Conservation (phyloP, 495 filamentous ascomycete genomes). For the Letharia lupina region DNA sequence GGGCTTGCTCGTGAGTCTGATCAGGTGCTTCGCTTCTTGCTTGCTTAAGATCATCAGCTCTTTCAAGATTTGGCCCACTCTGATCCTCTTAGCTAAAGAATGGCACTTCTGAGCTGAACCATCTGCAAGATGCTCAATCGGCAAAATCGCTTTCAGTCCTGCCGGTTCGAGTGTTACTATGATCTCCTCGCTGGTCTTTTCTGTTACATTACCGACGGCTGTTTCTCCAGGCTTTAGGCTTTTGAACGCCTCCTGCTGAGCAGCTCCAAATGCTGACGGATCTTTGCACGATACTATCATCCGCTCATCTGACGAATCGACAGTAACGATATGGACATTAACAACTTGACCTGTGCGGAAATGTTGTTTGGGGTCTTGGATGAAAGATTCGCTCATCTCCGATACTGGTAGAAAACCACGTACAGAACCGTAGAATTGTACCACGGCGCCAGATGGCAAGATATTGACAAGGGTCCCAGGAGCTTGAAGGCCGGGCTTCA, state of each 20-base stretch:
- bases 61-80: slow-evolving; percentile 68
- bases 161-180: slow-evolving; percentile 64
- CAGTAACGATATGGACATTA: slow-evolving; percentile 70
- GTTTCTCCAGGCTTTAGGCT: slow-evolving; percentile 60
- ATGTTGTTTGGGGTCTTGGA: slow-evolving; percentile 78
- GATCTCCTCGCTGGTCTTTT: slow-evolving; percentile 74
- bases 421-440: slow-evolving; percentile 83
- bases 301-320: slow-evolving; percentile 59
- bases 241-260: slow-evolving; percentile 66
- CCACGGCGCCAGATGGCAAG: slow-evolving; percentile 67
- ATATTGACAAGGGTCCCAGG: slow-evolving; percentile 81
- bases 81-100: slow-evolving; percentile 65
- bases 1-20: slow-evolving; percentile 71
- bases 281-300: slow-evolving; percentile 92
- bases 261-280: slow-evolving; percentile 61
- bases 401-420: slow-evolving; percentile 81
- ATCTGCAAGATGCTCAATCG: slow-evolving; percentile 72
- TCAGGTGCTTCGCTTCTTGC: slow-evolving; percentile 58
- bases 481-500: slow-evolving; percentile 60
- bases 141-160: slow-evolving; percentile 65
- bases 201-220: slow-evolving; percentile 68
- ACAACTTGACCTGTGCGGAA: slow-evolving; percentile 87
- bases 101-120: slow-evolving; percentile 64
- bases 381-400: slow-evolving; percentile 96
- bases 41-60: slow-evolving; percentile 82